Evolutionary conservation across 1,139 yeast genomes (phyloP), one percentile per base, ranked within the genome.

Genomic region (Scheffersomyces insectosa): DNA sequence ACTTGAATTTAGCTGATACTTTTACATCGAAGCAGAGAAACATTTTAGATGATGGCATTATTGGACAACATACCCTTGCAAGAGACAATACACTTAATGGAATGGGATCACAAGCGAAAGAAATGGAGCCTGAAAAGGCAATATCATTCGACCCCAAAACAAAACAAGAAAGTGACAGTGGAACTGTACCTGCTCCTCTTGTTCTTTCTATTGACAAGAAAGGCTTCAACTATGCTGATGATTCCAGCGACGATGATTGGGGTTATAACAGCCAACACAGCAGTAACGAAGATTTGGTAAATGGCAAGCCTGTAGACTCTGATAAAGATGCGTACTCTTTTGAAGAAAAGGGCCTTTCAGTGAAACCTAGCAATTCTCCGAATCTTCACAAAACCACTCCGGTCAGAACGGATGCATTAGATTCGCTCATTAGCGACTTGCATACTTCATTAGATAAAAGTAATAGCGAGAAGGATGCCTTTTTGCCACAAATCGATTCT

Each of bases 381-480:
- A 14, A 23, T 20, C 36, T 25, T 14, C 39, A 29, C 36, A 33
- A 31, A 31, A 32, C n/a, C 36, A 37, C 35, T 36, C 34, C 37
- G 12, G 46, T 51, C 16, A 44, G 56, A 36, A 59, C 62, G 3
- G 68, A 62, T 38, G 66, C 68, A 2, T 54, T 69, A 37, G 77
- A 72, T 42, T 62, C 72, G 3, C 55, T 71, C 31, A 70, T 72
- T 10, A 59, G 63, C 44, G 76, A 72, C 44, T 55, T 72, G 31
- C 66, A 62, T 42, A 54, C 55, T 38, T 59, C 63, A 10, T 60
- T 70, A 1, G 39, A 46, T 16, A 51, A 46, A 9, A 36, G 48
- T 2, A 44, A 46, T n/a, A 42, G 41, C 5, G 42, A 43, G 7
- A 37, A 30, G 16, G 38, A 31, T 10, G 15, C 31, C 7, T 33